These are phyloP conservation scores for Lodderomyces jiufengensis DNA, from an alignment of 1,139 yeast genomes.

Conservation along the genomic window DNA sequence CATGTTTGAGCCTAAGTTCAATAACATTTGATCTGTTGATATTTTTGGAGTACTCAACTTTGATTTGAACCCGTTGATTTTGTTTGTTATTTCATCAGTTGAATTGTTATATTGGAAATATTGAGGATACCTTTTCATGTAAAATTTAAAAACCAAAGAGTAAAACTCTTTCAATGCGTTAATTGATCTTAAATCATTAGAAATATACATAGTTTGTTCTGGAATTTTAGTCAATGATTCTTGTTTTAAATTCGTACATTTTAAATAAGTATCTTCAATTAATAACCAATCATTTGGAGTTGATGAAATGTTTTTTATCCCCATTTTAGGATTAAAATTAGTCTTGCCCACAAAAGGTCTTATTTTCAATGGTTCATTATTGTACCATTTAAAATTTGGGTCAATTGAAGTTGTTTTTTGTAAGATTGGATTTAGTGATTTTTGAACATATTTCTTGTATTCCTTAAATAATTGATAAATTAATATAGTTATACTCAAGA, in stretches of 20 bases:
- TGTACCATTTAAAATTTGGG: conserved; percentile 35
- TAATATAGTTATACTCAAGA: too few species aligned
- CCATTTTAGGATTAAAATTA: conserved; percentile 39
- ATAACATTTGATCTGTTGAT: conserved; percentile 10
- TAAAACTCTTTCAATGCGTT: conserved; percentile 35
- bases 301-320: conserved; percentile 27
- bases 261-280: conserved; percentile 33
- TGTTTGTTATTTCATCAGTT: conserved; percentile 27
- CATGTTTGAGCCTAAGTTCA: conserved; percentile 25
- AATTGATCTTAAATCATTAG: conserved; percentile 17
- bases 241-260: conserved; percentile 21
- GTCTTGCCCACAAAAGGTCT: conserved; percentile 47
- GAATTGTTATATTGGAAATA: conserved; percentile 19
- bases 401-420: too few species aligned
- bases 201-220: conserved; percentile 22
- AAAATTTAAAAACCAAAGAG: conserved; percentile 23
- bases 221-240: conserved; percentile 18
- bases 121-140: conserved; percentile 32
- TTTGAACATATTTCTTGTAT: too few species aligned
- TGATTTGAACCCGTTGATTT: conserved; percentile 11
- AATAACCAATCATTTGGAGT: conserved; percentile 37
- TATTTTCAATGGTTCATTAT: conserved; percentile 44
- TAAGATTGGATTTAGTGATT: too few species aligned
- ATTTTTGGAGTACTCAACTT: conserved; percentile 19
- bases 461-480: too few species aligned